phyloP scores from a whole-genome alignment of 2,329 filamentous ascomycete genomes.

The Coniochaeta sp. region DNA sequence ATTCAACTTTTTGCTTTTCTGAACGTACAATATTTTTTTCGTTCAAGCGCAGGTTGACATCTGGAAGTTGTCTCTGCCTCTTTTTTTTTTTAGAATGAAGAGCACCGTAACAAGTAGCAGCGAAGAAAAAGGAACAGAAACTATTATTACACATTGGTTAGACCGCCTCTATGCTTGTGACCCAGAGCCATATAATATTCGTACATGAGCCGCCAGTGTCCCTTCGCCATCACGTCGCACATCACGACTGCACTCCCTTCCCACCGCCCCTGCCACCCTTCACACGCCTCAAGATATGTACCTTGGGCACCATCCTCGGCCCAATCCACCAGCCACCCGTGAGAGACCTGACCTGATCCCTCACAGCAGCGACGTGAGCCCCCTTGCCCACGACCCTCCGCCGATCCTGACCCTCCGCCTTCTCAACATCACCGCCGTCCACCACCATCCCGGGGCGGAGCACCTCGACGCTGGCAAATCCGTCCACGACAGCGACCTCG shows the following conservation, averaged over 20 bases:
- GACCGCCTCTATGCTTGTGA: not conserved
- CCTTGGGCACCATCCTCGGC: constrained; percentile 49
- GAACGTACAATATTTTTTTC: not conserved
- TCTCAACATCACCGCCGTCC: constrained; percentile 11
- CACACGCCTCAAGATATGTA: constrained; percentile 38
- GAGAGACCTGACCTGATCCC: constrained; percentile 30
- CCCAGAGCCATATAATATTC: not conserved
- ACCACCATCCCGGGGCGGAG: constrained; percentile 36
- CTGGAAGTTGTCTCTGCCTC: not conserved
- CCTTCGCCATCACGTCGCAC: not conserved
- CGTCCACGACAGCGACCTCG: constrained; percentile 46
- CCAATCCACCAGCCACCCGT: constrained; percentile 61
- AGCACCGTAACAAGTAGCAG: not conserved
- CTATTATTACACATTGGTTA: not conserved
- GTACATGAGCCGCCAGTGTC: not conserved
- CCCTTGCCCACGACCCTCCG: constrained; percentile 37
- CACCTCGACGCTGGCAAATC: constrained; percentile 52
- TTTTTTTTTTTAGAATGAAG: not conserved
- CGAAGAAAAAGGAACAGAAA: not conserved
- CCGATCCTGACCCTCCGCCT: constrained; percentile 13
- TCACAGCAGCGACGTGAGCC: constrained; percentile 27
- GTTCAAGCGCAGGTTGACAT: not conserved
- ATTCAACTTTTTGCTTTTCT: not conserved
- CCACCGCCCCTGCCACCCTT: not conserved
- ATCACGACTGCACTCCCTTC: not conserved